Conservation (phyloP, 2,329 filamentous ascomycete species). For the Alternaria triticina region DNA sequence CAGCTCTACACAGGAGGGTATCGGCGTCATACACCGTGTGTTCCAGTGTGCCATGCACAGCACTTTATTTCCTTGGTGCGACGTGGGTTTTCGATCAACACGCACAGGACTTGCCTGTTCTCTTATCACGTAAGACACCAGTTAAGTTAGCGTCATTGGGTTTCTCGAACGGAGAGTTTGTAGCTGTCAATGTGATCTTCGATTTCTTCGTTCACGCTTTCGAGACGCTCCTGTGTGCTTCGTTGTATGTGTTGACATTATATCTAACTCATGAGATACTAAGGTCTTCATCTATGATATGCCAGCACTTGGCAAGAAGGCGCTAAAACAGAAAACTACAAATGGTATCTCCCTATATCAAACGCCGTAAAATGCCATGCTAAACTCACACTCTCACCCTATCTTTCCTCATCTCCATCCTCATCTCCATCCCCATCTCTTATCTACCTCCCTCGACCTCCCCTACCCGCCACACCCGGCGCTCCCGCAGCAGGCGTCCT, state of each 20-base stretch:
- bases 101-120: no score
- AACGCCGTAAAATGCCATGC: background rate
- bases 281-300: background rate
- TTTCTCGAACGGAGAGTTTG: accelerated
- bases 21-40: no score
- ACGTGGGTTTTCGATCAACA: no score
- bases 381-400: no score
- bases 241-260: background rate
- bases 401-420: background rate
- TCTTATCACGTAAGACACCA: no score
- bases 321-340: background rate
- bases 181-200: no score
- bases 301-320: background rate
- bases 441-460: background rate
- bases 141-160: no score
- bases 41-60: no score
- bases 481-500: slow-evolving; percentile 16
- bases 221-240: background rate
- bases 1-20: no score
- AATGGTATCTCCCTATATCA: background rate
- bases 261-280: no score
- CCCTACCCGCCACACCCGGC: background rate
- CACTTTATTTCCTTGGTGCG: no score
- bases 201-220: no score
- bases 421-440: background rate